phyloP scores from a whole-genome alignment of 768 basidiomycete species.

The Tremella yokohamensis region DNA sequence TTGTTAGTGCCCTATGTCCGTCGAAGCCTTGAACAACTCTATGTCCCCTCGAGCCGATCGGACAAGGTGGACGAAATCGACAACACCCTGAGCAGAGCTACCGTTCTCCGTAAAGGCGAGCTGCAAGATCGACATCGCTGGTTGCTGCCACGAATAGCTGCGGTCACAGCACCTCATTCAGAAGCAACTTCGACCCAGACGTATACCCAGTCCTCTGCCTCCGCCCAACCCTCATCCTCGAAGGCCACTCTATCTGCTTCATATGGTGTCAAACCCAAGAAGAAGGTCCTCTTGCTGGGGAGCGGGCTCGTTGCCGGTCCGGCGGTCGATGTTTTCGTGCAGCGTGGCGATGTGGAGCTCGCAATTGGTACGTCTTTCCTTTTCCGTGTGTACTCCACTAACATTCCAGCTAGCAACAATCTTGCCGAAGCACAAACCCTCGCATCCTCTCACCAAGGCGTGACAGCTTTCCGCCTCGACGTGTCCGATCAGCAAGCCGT shows the following conservation, averaged over 20 bases:
- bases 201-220: background rate
- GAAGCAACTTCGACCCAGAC: background rate
- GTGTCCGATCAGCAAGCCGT: constrained; percentile 58
- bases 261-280: constrained; percentile 53
- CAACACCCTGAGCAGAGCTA: constrained; percentile 65
- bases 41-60: background rate
- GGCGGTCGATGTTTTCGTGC: constrained; percentile 69
- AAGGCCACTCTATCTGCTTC: background rate
- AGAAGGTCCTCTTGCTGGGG: constrained; percentile 70
- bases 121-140: constrained; percentile 60
- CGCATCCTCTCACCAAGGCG: constrained; percentile 55
- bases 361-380: constrained; percentile 65
- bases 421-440: constrained; percentile 58
- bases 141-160: constrained; percentile 58
- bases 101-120: constrained; percentile 62
- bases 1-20: constrained; percentile 67
- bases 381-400: constrained; percentile 5
- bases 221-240: background rate
- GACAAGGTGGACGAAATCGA: constrained; percentile 33
- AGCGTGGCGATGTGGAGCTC: constrained; percentile 63
- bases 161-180: background rate
- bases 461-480: constrained; percentile 61
- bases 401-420: constrained; percentile 66
- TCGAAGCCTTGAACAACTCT: background rate
- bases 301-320: constrained; percentile 96